Base-by-base conservation (phyloP, 768 basidiomycete genomes). In the Calocera viscosa region DNA sequence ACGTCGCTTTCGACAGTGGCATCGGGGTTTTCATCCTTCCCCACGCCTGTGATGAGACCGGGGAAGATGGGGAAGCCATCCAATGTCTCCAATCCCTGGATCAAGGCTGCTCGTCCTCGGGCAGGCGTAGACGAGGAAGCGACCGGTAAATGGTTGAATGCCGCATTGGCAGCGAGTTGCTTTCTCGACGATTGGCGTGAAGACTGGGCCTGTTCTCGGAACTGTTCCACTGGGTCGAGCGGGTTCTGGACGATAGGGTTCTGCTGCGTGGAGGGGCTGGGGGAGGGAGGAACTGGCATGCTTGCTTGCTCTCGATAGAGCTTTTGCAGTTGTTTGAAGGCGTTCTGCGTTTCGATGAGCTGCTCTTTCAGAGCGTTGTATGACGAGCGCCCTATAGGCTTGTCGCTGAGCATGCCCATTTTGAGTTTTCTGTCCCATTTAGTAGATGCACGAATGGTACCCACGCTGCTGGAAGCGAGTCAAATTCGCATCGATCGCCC, bases 401-500 rank as follows among this genome's bases (percentile, higher is more conserved):
- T 91, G 75, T 91, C 90, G 69, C 87, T 88, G 71, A 38, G 33
- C 28, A 63, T n/a, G 49, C 14, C 28, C 8, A 53, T 32, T 32
- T 53, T 49, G 22, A 64, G 69, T 26, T 26, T 41, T 34, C 47
- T 65, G 34, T 12, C 19, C 64, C n/a, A 26, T 12, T 11, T 10
- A 33, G 22, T 63, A n/a, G 34, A 34, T 19, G 53, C 14, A 26
- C 40, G 47, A 64, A 14, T 35, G 40, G 19, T 17, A 79, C 88
- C 77, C 79, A 91, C 87, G 86, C 82, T 41, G 89, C 87, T 76
- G 91, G 90, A 64, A 91, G 81, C 67, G 87, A 83, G 74, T 87
- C 84, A 90, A 90, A 93, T 72, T 88, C 86, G 73, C 90, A 92
- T 74, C 86, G 88, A 64, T 79, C 80, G 76, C 86, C 84, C 78